A percentile compares a stretch with the other conserved stretches of the same genome.
Evolutionary conservation across 192 early-diverging fungal species (phyloP).

Genomic region (Backusella psychrophila): DNA sequence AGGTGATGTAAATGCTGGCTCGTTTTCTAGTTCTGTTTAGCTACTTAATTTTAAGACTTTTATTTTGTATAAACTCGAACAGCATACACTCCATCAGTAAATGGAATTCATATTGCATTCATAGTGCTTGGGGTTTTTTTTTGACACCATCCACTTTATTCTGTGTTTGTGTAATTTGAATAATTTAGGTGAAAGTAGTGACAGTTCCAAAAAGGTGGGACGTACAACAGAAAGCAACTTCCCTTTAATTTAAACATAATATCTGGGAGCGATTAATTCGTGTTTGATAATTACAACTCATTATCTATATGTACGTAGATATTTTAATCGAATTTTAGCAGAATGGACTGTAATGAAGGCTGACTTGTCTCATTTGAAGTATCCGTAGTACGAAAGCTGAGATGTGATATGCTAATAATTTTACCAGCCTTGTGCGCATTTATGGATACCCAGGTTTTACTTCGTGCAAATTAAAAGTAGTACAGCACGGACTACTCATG

Average conservation of each 20-base stretch:
- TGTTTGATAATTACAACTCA: not conserved
- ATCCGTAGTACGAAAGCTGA: not conserved
- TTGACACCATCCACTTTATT: not conserved
- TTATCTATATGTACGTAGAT: not conserved
- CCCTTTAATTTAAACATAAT: not conserved
- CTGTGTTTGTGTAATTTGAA: not conserved
- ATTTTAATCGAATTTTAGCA: not conserved
- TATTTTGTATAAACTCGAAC: not conserved
- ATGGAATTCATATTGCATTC: not conserved
- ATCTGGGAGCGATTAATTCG: not conserved
- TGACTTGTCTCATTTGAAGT: not conserved
- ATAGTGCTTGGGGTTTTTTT: not conserved
- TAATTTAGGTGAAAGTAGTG: not conserved
- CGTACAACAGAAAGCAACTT: not conserved
- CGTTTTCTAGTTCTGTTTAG: not conserved
- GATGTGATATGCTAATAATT: not conserved
- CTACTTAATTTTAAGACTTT: not conserved
- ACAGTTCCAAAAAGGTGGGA: not conserved
- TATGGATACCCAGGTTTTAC: not conserved
- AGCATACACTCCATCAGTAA: not conserved
- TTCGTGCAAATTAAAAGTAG: not conserved
- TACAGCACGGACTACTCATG: not conserved
- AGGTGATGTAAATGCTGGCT: not conserved
- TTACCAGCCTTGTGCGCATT: no score
- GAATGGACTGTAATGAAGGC: not conserved